phyloP scores from a whole-genome alignment of 805 yeast genomes.

The Kregervanrija fluxuum region DNA sequence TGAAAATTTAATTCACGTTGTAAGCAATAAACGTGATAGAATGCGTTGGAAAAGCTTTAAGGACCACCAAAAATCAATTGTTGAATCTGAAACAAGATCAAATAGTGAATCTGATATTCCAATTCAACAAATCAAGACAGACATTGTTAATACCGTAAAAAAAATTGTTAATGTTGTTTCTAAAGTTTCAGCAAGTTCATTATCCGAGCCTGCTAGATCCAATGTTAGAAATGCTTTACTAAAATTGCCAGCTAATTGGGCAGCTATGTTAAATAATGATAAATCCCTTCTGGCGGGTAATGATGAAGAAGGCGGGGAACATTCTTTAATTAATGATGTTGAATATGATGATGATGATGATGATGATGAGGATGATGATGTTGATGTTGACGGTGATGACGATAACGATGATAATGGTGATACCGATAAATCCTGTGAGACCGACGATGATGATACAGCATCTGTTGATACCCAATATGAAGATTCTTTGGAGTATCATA shows the following conservation, averaged over 20 bases:
- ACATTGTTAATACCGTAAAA: conserved; percentile 81
- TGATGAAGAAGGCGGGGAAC: conserved; percentile 12
- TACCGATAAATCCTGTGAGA: conserved; percentile 7
- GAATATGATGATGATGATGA: conserved; percentile 13
- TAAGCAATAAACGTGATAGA: conserved; percentile 20
- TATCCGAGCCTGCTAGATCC: conserved; percentile 72
- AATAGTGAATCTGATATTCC: conserved; percentile 15
- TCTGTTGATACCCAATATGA: conserved; percentile 13
- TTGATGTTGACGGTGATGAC: conserved; percentile 9
- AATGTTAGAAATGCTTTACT: conserved; percentile 75
- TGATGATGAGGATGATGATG: conserved; percentile 20
- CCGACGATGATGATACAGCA: conserved; percentile 7
- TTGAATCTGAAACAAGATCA: conserved; percentile 1
- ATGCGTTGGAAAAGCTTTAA: background rate
- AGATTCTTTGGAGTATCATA: conserved; percentile 15
- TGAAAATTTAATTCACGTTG: conserved; percentile 34
- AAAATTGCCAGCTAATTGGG: conserved; percentile 69
- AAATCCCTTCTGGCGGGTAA: conserved; percentile 4
- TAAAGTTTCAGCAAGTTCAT: conserved; percentile 67
- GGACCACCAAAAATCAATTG: conserved; percentile 5
- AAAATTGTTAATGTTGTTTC: conserved; percentile 83
- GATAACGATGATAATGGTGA: conserved; percentile 9
- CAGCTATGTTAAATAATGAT: conserved; percentile 25
- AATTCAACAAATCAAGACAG: conserved; percentile 57
- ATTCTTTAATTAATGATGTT: background rate